phyloP scores from a whole-genome alignment of 1,284 basidiomycete species.

The Apiotrichum siamense region DNA sequence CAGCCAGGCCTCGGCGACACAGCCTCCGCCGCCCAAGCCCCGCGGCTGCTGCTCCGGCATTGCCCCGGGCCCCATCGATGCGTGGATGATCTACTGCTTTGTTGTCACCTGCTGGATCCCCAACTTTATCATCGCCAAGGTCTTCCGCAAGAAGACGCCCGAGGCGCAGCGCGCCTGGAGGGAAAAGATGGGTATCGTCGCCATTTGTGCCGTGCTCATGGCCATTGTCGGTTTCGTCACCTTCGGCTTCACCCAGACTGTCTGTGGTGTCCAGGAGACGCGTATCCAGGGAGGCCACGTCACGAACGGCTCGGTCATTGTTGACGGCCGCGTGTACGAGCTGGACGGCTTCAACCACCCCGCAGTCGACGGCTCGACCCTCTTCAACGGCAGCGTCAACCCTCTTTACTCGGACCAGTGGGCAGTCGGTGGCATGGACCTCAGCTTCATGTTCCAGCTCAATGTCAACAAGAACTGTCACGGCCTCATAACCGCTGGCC shows the following conservation, averaged over 20 bases:
- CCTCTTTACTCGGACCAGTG: slow-evolving; percentile 73
- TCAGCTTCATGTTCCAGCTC: slow-evolving; percentile 90
- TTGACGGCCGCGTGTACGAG: slow-evolving; percentile 90
- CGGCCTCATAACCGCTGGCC: slow-evolving; percentile 62
- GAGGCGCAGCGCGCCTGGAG: slow-evolving; percentile 92
- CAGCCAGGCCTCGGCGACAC: slow-evolving; percentile 21
- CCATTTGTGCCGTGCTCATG: slow-evolving; percentile 76
- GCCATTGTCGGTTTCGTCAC: slow-evolving; percentile 93
- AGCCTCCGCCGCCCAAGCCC: slow-evolving; percentile 8
- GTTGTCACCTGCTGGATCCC: slow-evolving; percentile 80
- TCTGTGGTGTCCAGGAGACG: slow-evolving; percentile 73
- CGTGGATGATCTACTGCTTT: slow-evolving; percentile 95
- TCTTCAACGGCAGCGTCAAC: slow-evolving; percentile 71
- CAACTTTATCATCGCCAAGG: slow-evolving; percentile 57
- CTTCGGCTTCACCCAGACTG: slow-evolving; percentile 95
- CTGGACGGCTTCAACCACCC: slow-evolving; percentile 82
- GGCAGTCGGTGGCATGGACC: slow-evolving; percentile 76
- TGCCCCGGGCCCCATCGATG: slow-evolving; percentile 78
- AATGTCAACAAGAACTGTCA: slow-evolving; percentile 76
- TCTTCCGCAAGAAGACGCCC: slow-evolving; percentile 72
- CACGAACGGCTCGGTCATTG: slow-evolving; percentile 74
- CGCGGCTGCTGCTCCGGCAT: slow-evolving; percentile 35
- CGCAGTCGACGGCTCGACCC: slow-evolving; percentile 51
- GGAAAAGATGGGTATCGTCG: slow-evolving; percentile 93
- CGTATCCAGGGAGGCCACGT: slow-evolving; percentile 74